Evolutionary conservation across 345 rosid species (phyloP), one percentile per base, ranked within the genome.

Genomic region (Punica granatum): DNA sequence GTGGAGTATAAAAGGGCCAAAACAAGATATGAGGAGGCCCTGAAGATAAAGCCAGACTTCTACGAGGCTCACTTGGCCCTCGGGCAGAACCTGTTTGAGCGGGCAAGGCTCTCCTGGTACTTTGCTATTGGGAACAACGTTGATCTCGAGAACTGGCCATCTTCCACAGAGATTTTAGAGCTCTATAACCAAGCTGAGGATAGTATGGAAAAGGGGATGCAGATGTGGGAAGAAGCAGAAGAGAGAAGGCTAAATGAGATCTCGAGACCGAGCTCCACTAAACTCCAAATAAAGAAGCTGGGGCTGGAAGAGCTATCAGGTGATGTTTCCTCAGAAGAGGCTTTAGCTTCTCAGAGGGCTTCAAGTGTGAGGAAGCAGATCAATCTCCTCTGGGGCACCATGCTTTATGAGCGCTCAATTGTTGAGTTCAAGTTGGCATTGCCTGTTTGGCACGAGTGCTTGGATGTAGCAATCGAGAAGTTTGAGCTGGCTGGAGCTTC

Each of bases 71-170:
- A 69, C 73, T 75, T 86, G 49, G 97, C 97, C 41, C 80, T 88
- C 30, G 95, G 88, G 62, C 90, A 82, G 72, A 92, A 85, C 74
- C 90, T 83, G 51, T 94, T 89, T 79, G 99, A 88, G 87, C 90
- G 79, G 83, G 97, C 92, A 69, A 91, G 88, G 68, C 89, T 91
- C 71, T 82, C 88, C 42, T 93, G 98, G 97, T 85, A 85, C 74
- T 87, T 87, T 67, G 88, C 84, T 13, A 72, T 86, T 72, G 76
- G 84, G 68, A 80, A 72, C 75, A 79, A 83, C 35, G 79, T 73
- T 72, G 85, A 90, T 71, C 63, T 89, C 70, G 77, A 84, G 63
- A 73, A 86, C 23, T 87, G 95, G 95, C 78, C 88, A 26, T 28
- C 34, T 73, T 79, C 75, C 18, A 34, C 72, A 61, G 86, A 76